Evolutionary conservation across 352 stramenopile species (phyloP), one percentile per base, ranked within the genome.

Genomic region (Phytopythium chamaehyphon): DNA sequence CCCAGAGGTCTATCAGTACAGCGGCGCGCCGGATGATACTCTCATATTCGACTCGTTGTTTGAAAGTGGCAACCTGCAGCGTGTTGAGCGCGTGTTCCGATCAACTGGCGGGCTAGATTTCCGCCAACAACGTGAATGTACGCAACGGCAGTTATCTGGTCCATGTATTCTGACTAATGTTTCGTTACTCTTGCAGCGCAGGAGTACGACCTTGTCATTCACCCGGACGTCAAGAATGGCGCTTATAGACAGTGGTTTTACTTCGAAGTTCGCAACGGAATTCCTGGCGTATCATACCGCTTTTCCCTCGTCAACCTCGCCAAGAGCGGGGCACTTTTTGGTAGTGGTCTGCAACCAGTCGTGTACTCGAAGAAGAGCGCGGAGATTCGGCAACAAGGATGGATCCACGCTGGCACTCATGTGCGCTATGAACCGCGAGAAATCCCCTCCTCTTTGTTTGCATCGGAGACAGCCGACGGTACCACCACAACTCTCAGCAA

Each of bases 221-320:
- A 90, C 42, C 82, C 82, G 0, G 82, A 92, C 60, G 66, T 90
- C 52, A 88, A 85, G 64, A 92, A 92, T 54, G 81, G 78, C 44
- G 82, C 82, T 10, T 92, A 92, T 48, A 72, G 82, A 8, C 88
- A 96, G 61, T 96, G 88, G 88, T 96, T 95, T 61, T 96, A 96
- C 71, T 96, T 96, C 53, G 56, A 84, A 31, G 79, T 95, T 16
- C 79, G 65, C 33, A 90, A 90, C 55, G 76, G 61, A 2, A 28
- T 39, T 2, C 71, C 61, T 6, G 78, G 74, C 9, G n/a, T 74
- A 14, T 51, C 26, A 16, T 88, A 93, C 58, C 69, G 73, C 9
- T 93, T 96, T 47, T 65, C 79, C 11, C 69, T 96, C 14, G 60
- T 82, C 0, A 96, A 96, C 50, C 55, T 95, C 9, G 77, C 79